phyloP scores from a whole-genome alignment of 2,329 filamentous ascomycete species.

The Diaporthe batatas region DNA sequence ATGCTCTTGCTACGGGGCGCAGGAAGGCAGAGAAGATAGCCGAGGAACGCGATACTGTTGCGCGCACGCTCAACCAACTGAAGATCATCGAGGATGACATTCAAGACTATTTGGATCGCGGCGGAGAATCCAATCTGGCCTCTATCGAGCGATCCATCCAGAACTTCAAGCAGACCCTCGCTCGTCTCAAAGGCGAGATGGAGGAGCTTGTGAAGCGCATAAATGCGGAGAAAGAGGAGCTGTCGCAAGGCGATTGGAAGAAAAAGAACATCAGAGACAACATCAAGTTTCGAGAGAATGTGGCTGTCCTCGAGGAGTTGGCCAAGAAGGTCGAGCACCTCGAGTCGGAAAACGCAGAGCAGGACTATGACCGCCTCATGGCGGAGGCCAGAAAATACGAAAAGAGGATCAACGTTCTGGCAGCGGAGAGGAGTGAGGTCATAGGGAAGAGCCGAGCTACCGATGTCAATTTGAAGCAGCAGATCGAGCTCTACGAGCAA shows the following conservation, averaged over 20 bases:
- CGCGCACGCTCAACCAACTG: conserved; percentile 82
- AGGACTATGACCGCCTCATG: conserved; percentile 82
- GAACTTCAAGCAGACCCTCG: conserved; percentile 74
- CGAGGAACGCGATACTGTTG: conserved; percentile 77
- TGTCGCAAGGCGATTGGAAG: conserved; percentile 83
- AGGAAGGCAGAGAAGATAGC: conserved; percentile 79
- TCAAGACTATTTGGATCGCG: conserved; percentile 80
- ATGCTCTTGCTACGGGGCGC: conserved; percentile 78
- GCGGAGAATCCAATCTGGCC: conserved; percentile 79
- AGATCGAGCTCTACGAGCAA: conserved; percentile 84
- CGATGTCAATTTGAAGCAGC: conserved; percentile 80
- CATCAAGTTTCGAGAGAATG: conserved; percentile 83
- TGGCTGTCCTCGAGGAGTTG: conserved; percentile 76
- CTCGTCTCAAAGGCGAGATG: conserved; percentile 76
- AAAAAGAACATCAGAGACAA: conserved; percentile 93
- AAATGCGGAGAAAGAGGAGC: conserved; percentile 82
- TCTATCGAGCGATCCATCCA: conserved; percentile 78
- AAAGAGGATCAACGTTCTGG: conserved; percentile 74
- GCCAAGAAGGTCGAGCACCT: conserved; percentile 79
- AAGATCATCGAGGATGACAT: conserved; percentile 83
- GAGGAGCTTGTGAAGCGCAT: conserved; percentile 75
- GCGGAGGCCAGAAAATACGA: conserved; percentile 78
- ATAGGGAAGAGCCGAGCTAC: conserved; percentile 86
- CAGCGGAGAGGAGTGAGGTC: conserved; percentile 79
- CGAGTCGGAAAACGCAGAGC: conserved; percentile 82